Percentiles rank a stretch among this genome's conserved stretches.
These are phyloP conservation scores for Eucalyptus regnans DNA, from an alignment of 345 rosid species.

Conservation along the genomic window DNA sequence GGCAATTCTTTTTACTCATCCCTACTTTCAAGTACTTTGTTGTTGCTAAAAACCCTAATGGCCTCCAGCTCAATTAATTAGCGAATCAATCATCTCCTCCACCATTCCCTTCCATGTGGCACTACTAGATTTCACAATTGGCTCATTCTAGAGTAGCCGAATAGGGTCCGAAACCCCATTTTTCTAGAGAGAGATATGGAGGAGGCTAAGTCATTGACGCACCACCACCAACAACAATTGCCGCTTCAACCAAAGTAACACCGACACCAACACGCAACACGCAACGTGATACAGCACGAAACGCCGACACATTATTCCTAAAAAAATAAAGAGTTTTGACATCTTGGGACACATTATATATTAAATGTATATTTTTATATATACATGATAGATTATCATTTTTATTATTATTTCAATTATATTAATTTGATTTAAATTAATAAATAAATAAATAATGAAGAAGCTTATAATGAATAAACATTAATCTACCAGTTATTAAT, in stretches of 20 bases:
- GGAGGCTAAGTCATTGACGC: slow-evolving; percentile 22
- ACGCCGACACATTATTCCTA: rapidly evolving
- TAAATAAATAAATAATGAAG: too few species aligned
- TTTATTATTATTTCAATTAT: too few species aligned
- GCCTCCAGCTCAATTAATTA: background rate
- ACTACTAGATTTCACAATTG: background rate
- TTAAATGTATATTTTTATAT: too few species aligned
- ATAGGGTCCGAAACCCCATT: background rate
- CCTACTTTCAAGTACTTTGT: background rate
- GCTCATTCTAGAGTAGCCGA: background rate
- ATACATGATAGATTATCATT: too few species aligned
- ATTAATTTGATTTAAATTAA: too few species aligned
- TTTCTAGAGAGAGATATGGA: slow-evolving; percentile 19
- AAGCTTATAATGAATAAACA: too few species aligned
- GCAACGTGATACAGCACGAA: rapidly evolving
- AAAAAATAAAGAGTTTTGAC: too few species aligned
- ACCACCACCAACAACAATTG: slow-evolving; percentile 14
- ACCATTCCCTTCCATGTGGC: background rate
- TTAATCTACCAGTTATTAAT: too few species aligned
- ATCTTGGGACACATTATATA: too few species aligned
- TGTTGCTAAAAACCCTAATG: background rate
- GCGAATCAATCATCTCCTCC: background rate
- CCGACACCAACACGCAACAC: too few species aligned
- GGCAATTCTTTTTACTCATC: too few species aligned
- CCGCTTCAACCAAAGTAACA: background rate